Evolutionary conservation across 225 moss, liverwort and hornwort species (phyloP).

Genomic region (Polytrichum formosum): DNA sequence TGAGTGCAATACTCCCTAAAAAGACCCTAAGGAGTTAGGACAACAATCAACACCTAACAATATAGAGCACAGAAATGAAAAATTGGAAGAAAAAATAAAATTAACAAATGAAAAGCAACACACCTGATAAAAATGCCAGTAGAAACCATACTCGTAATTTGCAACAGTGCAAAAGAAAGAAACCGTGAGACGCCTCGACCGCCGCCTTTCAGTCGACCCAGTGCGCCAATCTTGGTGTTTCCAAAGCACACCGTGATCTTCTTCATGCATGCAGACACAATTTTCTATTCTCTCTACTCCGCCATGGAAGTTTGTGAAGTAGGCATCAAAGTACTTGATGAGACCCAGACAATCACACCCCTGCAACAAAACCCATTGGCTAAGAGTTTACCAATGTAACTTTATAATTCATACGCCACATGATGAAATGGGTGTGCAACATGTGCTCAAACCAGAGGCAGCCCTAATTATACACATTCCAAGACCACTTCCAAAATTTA

Average conservation of each 20-base stretch:
- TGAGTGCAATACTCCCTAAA: too few species aligned
- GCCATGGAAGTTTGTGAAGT: conserved; percentile 76
- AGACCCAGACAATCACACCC: conserved; percentile 44
- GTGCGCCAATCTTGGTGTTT: conserved; percentile 88
- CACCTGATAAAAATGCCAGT: conserved; percentile 90
- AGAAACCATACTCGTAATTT: conserved; percentile 86
- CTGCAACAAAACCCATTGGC: conserved; percentile 16
- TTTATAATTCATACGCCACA: too few species aligned
- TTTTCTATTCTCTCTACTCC: conserved; percentile 77
- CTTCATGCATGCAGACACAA: conserved; percentile 88
- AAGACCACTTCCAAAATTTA: too few species aligned
- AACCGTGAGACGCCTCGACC: conserved; percentile 69
- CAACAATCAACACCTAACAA: too few species aligned
- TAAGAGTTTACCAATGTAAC: background rate
- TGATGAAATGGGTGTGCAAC: too few species aligned
- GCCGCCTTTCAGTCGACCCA: conserved; percentile 72
- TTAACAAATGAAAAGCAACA: background rate
- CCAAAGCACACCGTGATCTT: conserved; percentile 80
- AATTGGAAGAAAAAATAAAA: background rate
- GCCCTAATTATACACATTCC: too few species aligned
- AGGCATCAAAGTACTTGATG: conserved; percentile 58
- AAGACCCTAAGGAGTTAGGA: too few species aligned
- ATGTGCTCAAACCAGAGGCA: too few species aligned
- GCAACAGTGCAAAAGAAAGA: conserved; percentile 89
- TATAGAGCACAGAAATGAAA: background rate